Conservation (phyloP, 352 stramenopile genomes). For the Phytophthora capsici region DNA sequence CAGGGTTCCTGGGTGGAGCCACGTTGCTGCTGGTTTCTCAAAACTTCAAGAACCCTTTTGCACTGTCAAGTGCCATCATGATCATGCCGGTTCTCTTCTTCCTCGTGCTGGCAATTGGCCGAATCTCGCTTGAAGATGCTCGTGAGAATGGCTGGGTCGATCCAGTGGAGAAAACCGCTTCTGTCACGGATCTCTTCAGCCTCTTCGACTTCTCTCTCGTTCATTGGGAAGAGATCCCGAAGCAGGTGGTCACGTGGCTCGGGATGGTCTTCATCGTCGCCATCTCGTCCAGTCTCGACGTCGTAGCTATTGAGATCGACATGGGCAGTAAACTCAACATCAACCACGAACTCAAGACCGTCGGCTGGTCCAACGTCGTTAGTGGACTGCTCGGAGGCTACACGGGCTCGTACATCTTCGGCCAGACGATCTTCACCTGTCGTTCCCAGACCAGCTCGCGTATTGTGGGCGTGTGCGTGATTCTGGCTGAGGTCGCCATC, state of each 20-base stretch:
- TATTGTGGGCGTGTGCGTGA: slow-evolving; percentile 90
- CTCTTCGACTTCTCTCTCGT: slow-evolving; percentile 92
- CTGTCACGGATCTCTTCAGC: slow-evolving; percentile 67
- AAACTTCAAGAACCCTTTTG: slow-evolving; percentile 69
- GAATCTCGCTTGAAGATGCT: slow-evolving; percentile 85
- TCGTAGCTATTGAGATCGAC: slow-evolving; percentile 97
- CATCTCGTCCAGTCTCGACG: slow-evolving; percentile 95
- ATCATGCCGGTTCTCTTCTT: slow-evolving; percentile 92
- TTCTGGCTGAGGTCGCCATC: slow-evolving; percentile 83
- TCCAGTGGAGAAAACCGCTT: slow-evolving; percentile 54
- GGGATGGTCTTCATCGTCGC: slow-evolving; percentile 97
- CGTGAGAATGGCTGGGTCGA: slow-evolving; percentile 90
- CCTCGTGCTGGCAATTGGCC: slow-evolving; percentile 71
- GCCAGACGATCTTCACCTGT: slow-evolving; percentile 98
- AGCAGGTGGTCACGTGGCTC: slow-evolving; percentile 90
- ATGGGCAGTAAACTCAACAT: slow-evolving; percentile 93
- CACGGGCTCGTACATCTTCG: slow-evolving; percentile 99
- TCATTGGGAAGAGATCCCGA: slow-evolving; percentile 87
- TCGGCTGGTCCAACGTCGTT: slow-evolving; percentile 96
- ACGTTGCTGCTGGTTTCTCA: slow-evolving; percentile 80
- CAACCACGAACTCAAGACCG: slow-evolving; percentile 92
- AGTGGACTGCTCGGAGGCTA: slow-evolving; percentile 95
- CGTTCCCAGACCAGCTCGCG: slow-evolving; percentile 88
- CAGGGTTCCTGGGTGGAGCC: slow-evolving; percentile 81
- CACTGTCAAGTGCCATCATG: slow-evolving; percentile 79